These are phyloP conservation scores for Aureobasidium lini DNA, from an alignment of 2,329 filamentous ascomycete genomes.

Conservation along the genomic window DNA sequence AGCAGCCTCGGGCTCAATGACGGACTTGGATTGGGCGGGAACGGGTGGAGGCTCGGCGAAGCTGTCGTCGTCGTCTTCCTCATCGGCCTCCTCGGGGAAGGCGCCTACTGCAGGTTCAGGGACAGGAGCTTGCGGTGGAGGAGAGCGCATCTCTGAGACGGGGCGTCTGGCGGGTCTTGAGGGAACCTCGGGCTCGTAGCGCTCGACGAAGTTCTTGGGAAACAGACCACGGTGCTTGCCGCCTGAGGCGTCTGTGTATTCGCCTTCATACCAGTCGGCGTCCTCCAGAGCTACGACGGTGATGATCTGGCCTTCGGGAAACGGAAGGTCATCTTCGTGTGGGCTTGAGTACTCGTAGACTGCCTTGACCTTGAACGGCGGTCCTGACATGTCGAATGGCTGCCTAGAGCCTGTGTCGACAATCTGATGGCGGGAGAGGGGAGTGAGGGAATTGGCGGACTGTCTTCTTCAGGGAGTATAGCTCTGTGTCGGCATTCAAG, in stretches of 20 bases:
- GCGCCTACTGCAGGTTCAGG: conserved; percentile 22
- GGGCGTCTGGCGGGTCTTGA: conserved; percentile 72
- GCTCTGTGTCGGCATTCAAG: not conserved
- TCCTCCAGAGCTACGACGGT: conserved; percentile 90
- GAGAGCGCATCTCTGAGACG: conserved; percentile 51
- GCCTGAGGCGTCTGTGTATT: conserved; percentile 72
- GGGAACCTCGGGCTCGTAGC: conserved; percentile 84
- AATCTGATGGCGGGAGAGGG: not conserved
- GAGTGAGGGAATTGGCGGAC: not conserved
- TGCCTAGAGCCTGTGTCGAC: not conserved
- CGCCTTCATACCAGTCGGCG: conserved; percentile 85
- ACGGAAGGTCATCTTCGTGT: conserved; percentile 92
- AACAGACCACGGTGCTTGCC: conserved; percentile 78
- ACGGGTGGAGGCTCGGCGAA: conserved; percentile 21
- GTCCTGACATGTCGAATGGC: conserved; percentile 49
- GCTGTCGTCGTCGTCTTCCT: conserved; percentile 22
- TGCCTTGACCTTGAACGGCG: conserved; percentile 88
- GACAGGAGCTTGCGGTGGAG: conserved; percentile 25
- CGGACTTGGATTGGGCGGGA: conserved; percentile 25
- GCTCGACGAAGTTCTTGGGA: conserved; percentile 94
- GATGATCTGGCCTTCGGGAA: conserved; percentile 78
- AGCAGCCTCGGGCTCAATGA: conserved; percentile 25
- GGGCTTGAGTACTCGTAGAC: conserved; percentile 88
- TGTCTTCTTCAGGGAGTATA: not conserved
- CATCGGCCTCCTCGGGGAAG: conserved; percentile 27